Evolutionary conservation across 345 rosid species (phyloP).

Genomic region (Trapa incisa): DNA sequence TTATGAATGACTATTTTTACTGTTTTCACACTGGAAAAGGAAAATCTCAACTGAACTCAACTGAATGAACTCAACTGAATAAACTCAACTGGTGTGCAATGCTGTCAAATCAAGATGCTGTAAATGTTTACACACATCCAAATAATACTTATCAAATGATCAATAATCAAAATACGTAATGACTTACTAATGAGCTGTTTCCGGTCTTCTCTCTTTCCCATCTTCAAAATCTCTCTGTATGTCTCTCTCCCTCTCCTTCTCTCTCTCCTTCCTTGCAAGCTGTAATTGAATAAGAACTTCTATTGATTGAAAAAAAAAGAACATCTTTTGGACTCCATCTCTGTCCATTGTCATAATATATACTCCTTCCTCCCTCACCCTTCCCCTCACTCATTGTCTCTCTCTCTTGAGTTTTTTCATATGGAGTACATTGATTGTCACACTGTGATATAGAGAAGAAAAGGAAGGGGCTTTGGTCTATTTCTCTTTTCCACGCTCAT

Average conservation of each 20-base stretch:
- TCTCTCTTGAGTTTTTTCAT: not conserved
- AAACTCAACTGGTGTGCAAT: too few relatives aligned
- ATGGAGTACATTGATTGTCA: conserved; percentile 9
- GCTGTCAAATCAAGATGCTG: too few relatives aligned
- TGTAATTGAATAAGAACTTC: conserved; percentile 27
- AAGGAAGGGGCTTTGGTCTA: conserved; percentile 5
- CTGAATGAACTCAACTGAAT: too few relatives aligned
- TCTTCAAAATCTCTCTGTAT: conserved; percentile 7
- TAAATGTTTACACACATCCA: too few relatives aligned
- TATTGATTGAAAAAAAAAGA: not conserved
- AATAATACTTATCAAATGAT: too few relatives aligned
- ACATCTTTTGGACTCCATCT: conserved; percentile 8
- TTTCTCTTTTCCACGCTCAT: conserved; percentile 34
- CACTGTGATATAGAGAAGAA: conserved; percentile 16
- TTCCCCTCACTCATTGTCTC: not conserved
- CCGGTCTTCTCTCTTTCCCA: conserved; percentile 14
- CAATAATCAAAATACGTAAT: too few relatives aligned
- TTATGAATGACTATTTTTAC: too few relatives aligned
- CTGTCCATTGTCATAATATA: not conserved
- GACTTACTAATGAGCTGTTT: conserved; percentile 37
- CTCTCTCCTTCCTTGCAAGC: conserved; percentile 25
- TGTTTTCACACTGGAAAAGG: too few relatives aligned
- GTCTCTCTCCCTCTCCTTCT: conserved; percentile 1
- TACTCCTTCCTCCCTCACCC: not conserved
- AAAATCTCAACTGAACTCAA: too few relatives aligned